Base-by-base conservation (phyloP, 345 rosid genomes). In the Salix viminalis region DNA sequence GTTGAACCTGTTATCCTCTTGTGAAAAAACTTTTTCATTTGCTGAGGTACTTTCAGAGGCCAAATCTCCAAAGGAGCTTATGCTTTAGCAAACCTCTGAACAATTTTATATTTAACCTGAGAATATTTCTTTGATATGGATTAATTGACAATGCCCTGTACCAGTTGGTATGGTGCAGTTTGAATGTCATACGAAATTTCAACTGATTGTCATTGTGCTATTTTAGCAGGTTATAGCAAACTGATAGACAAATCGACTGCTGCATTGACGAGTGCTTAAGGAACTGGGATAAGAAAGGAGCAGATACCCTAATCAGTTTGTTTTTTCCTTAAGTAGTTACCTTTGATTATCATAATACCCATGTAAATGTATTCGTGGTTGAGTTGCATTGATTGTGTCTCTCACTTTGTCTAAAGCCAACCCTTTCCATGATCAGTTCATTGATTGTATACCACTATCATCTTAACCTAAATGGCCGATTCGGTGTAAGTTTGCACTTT, bases 171-270 rank as follows among this genome's bases (percentile, higher is more conserved):
- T 32, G 12, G 19, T 10, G 6, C 12, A 67, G 44, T 19, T 34
- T 24, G 7, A 2, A 30, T 32, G n/a, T 30, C 2, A 62, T 70
- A 4, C 36, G 56, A 21, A 21, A 2, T 11, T 48, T 48, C 9
- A 41, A 44, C 74, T 75, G 67, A 66, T 61, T 32, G 4, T 62
- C 11, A n/a, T 66, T n/a, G 42, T 13, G 44, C 67, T 71, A 32
- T 76, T 37, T 34, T 48, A 65, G 69, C 84, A 83, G 83, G 84
- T 77, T 75, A 67, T 26, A 71, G 75, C 78, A 79, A 74, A 64
- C 54, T 12, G 2, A 36, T 65, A 68, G 81, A 80, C 19, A 1
- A 44, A 32, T 56, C 79, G 67, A 54, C 69, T 0, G 67, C 19
- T 62, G 83, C 79, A 82, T 26, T 81, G 44, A 46, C 9, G 14